Evolutionary conservation across 139 green algal species (phyloP), one percentile per base, ranked within the genome.

Genomic region (Monoraphidium neglectum): DNA sequence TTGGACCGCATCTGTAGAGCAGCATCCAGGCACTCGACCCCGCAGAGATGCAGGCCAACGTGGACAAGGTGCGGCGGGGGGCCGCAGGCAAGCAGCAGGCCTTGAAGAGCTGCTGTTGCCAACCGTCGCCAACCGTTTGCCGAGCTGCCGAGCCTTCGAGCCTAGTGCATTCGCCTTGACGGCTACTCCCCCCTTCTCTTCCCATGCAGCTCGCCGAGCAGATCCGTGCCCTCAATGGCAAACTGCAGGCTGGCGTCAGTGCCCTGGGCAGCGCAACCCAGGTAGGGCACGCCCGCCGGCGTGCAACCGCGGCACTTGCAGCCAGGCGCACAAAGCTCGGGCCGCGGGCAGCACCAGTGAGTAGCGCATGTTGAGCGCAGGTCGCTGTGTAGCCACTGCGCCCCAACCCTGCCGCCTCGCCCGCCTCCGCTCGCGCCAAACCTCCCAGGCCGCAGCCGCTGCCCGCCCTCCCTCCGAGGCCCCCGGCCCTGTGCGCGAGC

Each of bases 1-100:
- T 12, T 24, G 40, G 5, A 60, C 49, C 65, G n/a, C 38, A 15
- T 37, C n/a, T 59, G 47, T 64, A 80, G 74, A 65, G 62, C 13
- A 56, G 67, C 35, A 65, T 80, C 33, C 63, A 80, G 65, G 23
- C 51, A 4, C 62, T 80, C 33, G 64, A 80, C 46, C 65, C 74
- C 10, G 13, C 74, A 26, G 65, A 74, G 10, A 74, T 80, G 74
- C 74, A 80, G 53, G 65, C 64, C 10, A 75, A 64, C 10, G 74
- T 79, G 4, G 36, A 18, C 49, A 79, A 79, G 73, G 73, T 79
- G 35, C 8, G 38, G 35, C 16, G 65, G 10, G 47, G 13, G 16
- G 33, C 10, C 47, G 63, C 35, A 70, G 30, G 57, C 57, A 36
- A 24, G 6, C 13, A 18, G 60, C 60, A 40, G 60, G 3, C n/a